Conservation (phyloP, 768 basidiomycete species). For the Kwoniella dejecticola region DNA sequence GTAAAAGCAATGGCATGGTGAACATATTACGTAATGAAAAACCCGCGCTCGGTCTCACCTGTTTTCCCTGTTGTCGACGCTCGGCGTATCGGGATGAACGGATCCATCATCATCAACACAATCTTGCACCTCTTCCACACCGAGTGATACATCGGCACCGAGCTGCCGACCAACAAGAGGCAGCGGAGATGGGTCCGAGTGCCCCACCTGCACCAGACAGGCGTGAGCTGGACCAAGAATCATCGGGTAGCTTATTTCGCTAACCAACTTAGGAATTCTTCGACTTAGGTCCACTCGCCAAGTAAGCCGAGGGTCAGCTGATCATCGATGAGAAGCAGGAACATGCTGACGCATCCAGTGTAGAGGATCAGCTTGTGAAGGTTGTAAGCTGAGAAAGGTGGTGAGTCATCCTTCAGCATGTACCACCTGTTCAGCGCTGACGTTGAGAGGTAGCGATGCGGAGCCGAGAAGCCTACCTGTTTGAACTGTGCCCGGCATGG, state of each 20-base stretch:
- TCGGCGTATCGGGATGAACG: too few relatives aligned
- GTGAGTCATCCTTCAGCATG: conserved; percentile 1
- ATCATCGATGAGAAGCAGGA: not conserved
- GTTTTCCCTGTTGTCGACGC: too few relatives aligned
- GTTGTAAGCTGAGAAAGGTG: conserved; percentile 12
- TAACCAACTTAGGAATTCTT: not conserved
- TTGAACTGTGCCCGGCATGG: conserved; percentile 12
- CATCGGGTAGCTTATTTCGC: not conserved
- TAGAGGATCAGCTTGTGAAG: conserved; percentile 17
- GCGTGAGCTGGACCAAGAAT: not conserved
- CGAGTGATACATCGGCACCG: too few relatives aligned
- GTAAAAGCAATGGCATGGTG: too few relatives aligned
- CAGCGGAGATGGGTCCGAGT: conserved; percentile 11
- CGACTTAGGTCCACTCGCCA: conserved; percentile 8
- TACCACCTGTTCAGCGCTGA: not conserved
- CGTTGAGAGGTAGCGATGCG: conserved; percentile 7
- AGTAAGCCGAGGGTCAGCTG: not conserved
- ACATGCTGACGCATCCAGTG: not conserved
- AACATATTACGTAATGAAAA: too few relatives aligned
- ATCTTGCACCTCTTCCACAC: too few relatives aligned
- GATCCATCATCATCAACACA: too few relatives aligned
- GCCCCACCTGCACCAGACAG: conserved; percentile 5
- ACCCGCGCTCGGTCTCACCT: too few relatives aligned
- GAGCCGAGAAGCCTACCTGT: conserved; percentile 9
- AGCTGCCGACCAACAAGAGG: too few relatives aligned